phyloP scores from a whole-genome alignment of 1,284 basidiomycete species.

The Cryptococcus sp. region DNA sequence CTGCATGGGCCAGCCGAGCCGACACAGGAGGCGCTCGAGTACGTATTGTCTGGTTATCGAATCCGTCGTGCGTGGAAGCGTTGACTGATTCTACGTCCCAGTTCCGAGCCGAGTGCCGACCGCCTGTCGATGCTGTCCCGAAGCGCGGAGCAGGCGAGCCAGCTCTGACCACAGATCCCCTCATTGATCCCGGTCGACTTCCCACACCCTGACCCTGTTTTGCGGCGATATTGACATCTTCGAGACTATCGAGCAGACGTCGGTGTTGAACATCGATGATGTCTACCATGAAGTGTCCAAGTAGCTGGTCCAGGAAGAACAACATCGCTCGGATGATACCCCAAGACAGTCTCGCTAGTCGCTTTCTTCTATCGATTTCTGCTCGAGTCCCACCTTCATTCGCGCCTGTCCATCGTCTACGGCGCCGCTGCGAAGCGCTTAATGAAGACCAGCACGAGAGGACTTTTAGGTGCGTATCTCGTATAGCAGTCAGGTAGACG shows the following conservation, averaged over 20 bases:
- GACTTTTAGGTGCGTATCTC: conserved; percentile 73
- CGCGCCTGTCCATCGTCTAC: conserved; percentile 76
- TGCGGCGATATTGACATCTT: conserved; percentile 6
- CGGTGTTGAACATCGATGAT: conserved; percentile 79
- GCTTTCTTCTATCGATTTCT: conserved; percentile 51
- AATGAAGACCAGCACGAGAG: conserved; percentile 76
- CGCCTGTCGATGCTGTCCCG: not conserved
- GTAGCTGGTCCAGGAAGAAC: conserved; percentile 76
- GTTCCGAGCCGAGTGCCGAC: not conserved
- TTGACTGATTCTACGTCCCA: not conserved
- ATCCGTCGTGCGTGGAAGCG: not conserved
- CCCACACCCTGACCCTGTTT: conserved; percentile 1
- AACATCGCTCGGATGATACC: conserved; percentile 78
- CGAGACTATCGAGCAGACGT: conserved; percentile 29
- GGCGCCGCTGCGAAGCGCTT: conserved; percentile 72
- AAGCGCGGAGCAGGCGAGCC: conserved; percentile 1
- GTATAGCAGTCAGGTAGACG: conserved; percentile 73
- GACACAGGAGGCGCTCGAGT: conserved; percentile 21
- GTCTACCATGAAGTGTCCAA: conserved; percentile 82
- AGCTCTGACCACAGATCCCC: conserved; percentile 9
- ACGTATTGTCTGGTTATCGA: conserved; percentile 12
- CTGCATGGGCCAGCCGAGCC: conserved; percentile 12
- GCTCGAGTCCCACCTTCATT: conserved; percentile 77
- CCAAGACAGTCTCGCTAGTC: conserved; percentile 73
- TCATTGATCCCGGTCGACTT: conserved; percentile 12